Base-by-base conservation (phyloP, 805 yeast species). In the Lipomyces lipofer region DNA sequence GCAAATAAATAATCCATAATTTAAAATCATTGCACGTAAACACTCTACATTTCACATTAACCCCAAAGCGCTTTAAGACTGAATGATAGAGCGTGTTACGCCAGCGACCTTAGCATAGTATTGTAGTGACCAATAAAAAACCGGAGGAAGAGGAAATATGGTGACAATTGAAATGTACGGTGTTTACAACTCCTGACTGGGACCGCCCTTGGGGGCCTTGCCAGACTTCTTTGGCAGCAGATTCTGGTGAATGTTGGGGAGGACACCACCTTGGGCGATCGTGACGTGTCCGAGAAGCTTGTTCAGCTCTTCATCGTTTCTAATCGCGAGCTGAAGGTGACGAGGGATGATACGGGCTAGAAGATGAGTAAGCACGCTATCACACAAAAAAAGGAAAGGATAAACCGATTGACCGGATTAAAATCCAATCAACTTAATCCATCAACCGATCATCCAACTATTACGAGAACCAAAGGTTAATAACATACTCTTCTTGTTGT, bases 221-320 rank as follows among this genome's bases (percentile, higher is more conserved):
- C 63, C 76, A 61, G 84, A 75, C 79, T 84, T 85, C 80, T 85
- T 81, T 75, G 92, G 91, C 70, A 91, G 84, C 75, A 91, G 85
- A 80, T 85, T 85, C 78, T 85, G 89, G 79, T 88, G 96, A 73
- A 90, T 88, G 85, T 89, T 88, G 80, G 97, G 97, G 76, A 91
- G 83, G 69, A 92, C 97, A 88, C 97, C 97, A 85, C 97, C 97
- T 78, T 90, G 95, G 66, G 97, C 97, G 70, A 91, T 92, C 64
- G 97, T 91, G 64, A 92, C 99, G 74, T 89, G 89, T 63, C 85
- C 84, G 64, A 92, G 81, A 69, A 91, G 83, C 77, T 88, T 90
- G 88, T 92, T 91, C 76, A 92, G 83, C 78, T 92, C 97, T 79
- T 92, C 97, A 82, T 92, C 98, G 73, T 91, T 92, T 83, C 98